Evolutionary conservation across 495 filamentous ascomycete species (phyloP).

Genomic region (Xylaria bambusicola): DNA sequence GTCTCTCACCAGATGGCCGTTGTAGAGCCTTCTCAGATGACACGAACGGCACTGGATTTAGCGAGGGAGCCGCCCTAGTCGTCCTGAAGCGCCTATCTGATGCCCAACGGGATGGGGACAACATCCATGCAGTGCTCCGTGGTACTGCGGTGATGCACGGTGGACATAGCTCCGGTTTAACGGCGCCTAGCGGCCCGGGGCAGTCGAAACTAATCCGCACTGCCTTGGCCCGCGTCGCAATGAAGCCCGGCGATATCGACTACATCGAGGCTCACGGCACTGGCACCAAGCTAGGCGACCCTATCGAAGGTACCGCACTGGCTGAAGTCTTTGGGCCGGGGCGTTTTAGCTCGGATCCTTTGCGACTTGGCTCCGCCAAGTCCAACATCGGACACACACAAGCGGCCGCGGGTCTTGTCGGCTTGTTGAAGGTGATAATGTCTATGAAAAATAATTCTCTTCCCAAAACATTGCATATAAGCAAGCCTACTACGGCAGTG

Average conservation of each 20-base stretch:
- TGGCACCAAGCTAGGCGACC: constrained; percentile 50
- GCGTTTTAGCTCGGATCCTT: constrained; percentile 7
- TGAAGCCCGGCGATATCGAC: constrained; percentile 22
- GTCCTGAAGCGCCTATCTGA: constrained; percentile 50
- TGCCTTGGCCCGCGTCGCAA: constrained; percentile 13
- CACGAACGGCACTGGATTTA: constrained; percentile 54
- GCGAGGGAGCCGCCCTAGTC: constrained; percentile 47
- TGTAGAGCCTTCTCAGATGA: constrained; percentile 25
- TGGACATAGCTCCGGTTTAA: constrained; percentile 23
- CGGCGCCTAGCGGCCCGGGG: constrained; percentile 18
- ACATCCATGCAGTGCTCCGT: constrained; percentile 51
- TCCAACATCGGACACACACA: constrained; percentile 53
- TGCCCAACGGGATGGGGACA: constrained; percentile 47
- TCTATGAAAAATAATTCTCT: constrained; percentile 17
- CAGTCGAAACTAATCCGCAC: constrained; percentile 22
- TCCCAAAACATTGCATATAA: constrained; percentile 22
- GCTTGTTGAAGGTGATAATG: constrained; percentile 22
- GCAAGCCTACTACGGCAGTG: constrained; percentile 22
- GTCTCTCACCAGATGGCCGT: constrained; percentile 17
- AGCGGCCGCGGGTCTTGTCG: constrained; percentile 44
- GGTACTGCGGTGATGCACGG: constrained; percentile 42
- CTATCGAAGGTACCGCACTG: constrained; percentile 32
- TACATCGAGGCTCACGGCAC: constrained; percentile 48
- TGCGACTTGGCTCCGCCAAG: constrained; percentile 48
- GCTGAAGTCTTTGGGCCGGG: constrained; percentile 25